Percentiles rank a stretch among this genome's conserved stretches.
These are phyloP conservation scores for Magnolia kwangsiensis DNA, from an alignment of 164 flowering plant species.

Conservation along the genomic window DNA sequence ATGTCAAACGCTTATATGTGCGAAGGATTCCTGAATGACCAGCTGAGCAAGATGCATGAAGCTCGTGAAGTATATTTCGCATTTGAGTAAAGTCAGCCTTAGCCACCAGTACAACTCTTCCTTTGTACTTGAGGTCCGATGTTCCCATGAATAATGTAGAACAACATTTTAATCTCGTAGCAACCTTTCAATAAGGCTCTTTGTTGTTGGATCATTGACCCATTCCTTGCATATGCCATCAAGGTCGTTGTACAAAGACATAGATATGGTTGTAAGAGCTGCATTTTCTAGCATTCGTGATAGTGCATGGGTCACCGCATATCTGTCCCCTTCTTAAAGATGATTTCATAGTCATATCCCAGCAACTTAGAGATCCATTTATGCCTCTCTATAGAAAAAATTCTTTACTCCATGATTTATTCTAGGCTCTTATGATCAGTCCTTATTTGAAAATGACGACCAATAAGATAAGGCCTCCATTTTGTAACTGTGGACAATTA, in stretches of 20 bases:
- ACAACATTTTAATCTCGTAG: no score
- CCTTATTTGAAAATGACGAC: not conserved
- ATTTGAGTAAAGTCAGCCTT: not conserved
- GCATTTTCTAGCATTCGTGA: not conserved
- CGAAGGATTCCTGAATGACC: not conserved
- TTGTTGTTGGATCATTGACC: not conserved
- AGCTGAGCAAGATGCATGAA: not conserved
- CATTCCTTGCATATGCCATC: not conserved
- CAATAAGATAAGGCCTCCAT: not conserved
- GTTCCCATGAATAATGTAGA: not conserved
- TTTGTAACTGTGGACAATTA: not conserved
- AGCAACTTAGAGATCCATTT: not conserved
- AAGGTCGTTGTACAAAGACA: not conserved
- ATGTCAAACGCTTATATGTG: not conserved
- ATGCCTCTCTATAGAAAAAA: not conserved
- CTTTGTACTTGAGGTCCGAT: not conserved
- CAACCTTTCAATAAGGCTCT: not conserved
- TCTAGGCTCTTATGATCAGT: not conserved
- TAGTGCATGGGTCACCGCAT: not conserved
- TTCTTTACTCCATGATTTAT: not conserved
- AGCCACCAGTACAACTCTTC: not conserved
- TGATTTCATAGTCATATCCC: not conserved
- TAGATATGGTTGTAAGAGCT: not conserved
- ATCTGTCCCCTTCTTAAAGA: not conserved
- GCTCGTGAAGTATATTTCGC: not conserved